Conservation (phyloP, 331 rosid genomes). For the Prunus yedoensis region DNA sequence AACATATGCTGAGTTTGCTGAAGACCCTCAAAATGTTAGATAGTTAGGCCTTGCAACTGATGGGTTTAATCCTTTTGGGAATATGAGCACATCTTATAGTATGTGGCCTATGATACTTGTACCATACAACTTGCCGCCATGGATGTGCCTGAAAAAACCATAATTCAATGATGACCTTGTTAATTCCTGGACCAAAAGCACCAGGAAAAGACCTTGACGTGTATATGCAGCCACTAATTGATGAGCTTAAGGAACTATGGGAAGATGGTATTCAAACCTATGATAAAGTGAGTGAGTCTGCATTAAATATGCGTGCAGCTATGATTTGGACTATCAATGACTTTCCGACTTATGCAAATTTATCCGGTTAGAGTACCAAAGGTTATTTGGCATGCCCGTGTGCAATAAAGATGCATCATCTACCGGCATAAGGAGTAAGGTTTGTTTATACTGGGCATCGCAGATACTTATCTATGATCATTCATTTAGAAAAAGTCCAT, state of each 20-base stretch:
- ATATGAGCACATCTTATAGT: background rate
- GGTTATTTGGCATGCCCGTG: background rate
- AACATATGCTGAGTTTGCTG: too few relatives aligned
- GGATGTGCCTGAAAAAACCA: background rate
- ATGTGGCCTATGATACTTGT: background rate
- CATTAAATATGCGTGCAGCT: background rate
- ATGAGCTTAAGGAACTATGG: constrained; percentile 5
- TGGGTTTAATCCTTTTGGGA: background rate
- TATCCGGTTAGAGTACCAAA: constrained; percentile 4
- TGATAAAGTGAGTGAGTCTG: background rate
- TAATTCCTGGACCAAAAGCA: constrained; percentile 2
- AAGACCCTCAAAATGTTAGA: background rate
- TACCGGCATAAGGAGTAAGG: background rate
- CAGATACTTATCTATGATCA: too few relatives aligned
- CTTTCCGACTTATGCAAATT: background rate
- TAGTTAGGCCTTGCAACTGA: constrained; percentile 1
- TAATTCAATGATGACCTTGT: background rate
- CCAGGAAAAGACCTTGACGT: background rate
- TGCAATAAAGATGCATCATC: constrained; percentile 4
- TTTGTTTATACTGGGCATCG: constrained; percentile 3
- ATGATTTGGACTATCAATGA: background rate
- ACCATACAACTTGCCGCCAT: background rate
- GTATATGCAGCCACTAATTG: background rate
- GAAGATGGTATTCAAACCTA: background rate
- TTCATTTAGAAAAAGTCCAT: too few relatives aligned